A percentile compares a stretch with the other conserved stretches of the same genome.
phyloP scores from a whole-genome alignment of 345 rosid genomes.

The Linum trigynum region DNA sequence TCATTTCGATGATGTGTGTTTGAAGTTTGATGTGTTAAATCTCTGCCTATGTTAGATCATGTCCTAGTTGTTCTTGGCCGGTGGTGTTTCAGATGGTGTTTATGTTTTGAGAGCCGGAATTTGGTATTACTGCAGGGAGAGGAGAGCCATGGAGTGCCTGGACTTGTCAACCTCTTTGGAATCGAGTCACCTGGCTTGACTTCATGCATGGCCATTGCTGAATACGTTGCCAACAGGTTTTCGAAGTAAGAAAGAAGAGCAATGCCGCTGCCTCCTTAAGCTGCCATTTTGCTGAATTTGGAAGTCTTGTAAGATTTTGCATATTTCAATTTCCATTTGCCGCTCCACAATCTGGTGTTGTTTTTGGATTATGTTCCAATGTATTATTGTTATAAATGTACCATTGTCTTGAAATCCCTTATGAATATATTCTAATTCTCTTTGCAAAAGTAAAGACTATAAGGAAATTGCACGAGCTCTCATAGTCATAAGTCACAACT shows the following conservation, averaged over 20 bases:
- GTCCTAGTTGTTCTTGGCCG: not conserved
- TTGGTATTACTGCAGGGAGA: slow-evolving; percentile 46
- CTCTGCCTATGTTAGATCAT: not conserved
- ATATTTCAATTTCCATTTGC: too few species aligned
- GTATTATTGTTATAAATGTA: too few species aligned
- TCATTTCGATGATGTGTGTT: not conserved
- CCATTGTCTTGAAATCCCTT: too few species aligned
- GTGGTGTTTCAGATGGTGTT: not conserved
- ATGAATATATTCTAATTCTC: too few species aligned
- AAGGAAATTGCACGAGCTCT: too few species aligned
- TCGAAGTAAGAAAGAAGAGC: slow-evolving; percentile 13
- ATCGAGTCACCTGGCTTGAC: slow-evolving; percentile 96
- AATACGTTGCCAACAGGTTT: slow-evolving; percentile 53
- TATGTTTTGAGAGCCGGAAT: not conserved
- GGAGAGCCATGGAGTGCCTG: slow-evolving; percentile 65
- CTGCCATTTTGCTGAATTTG: too few species aligned
- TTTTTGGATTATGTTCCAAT: too few species aligned
- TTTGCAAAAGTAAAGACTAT: too few species aligned
- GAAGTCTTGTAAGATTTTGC: too few species aligned
- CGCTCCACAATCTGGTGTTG: too few species aligned
- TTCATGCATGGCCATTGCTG: slow-evolving; percentile 88
- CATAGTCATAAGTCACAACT: too few species aligned
- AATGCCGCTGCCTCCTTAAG: not conserved
- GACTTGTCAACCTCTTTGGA: slow-evolving; percentile 84
- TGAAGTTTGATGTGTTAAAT: not conserved